Evolutionary conservation across 805 yeast genomes (phyloP).

Genomic region (Barnettozyma salicaria): DNA sequence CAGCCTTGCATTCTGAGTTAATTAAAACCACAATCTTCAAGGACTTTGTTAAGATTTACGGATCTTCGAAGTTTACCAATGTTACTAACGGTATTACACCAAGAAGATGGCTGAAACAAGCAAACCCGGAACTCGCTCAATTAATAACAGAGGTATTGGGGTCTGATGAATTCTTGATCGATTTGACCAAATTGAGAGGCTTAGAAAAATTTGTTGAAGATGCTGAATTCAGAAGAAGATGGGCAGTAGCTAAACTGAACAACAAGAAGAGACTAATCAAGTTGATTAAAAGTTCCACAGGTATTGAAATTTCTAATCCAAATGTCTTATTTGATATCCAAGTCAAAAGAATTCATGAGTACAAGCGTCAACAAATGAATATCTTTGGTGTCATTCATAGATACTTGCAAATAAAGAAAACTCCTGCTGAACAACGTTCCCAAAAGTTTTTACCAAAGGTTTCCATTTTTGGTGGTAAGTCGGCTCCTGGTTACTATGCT

Average conservation of each 20-base stretch:
- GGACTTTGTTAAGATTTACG: conserved; percentile 82
- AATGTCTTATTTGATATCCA: conserved; percentile 82
- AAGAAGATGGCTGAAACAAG: conserved; percentile 93
- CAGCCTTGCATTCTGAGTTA: conserved; percentile 88
- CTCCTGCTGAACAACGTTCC: conserved; percentile 56
- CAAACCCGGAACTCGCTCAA: conserved; percentile 75
- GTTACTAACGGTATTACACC: conserved; percentile 96
- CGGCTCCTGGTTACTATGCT: conserved; percentile 97
- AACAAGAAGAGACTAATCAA: conserved; percentile 66
- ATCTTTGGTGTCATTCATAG: conserved; percentile 85
- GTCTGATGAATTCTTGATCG: conserved; percentile 60
- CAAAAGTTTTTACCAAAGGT: conserved; percentile 64
- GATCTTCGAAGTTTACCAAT: conserved; percentile 77
- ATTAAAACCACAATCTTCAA: conserved; percentile 84
- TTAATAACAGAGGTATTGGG: conserved; percentile 69
- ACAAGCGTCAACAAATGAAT: conserved; percentile 91
- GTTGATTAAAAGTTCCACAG: conserved; percentile 58
- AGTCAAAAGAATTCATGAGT: conserved; percentile 93
- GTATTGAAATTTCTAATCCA: conserved; percentile 53
- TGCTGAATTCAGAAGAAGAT: conserved; percentile 53
- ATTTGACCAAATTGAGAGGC: conserved; percentile 59
- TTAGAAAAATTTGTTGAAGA: conserved; percentile 66
- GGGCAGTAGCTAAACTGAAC: conserved; percentile 65
- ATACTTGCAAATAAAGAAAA: conserved; percentile 67
- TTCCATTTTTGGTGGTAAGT: conserved; percentile 85